Base-by-base conservation (phyloP, 2,329 filamentous ascomycete species). In the Cadophora sp. region DNA sequence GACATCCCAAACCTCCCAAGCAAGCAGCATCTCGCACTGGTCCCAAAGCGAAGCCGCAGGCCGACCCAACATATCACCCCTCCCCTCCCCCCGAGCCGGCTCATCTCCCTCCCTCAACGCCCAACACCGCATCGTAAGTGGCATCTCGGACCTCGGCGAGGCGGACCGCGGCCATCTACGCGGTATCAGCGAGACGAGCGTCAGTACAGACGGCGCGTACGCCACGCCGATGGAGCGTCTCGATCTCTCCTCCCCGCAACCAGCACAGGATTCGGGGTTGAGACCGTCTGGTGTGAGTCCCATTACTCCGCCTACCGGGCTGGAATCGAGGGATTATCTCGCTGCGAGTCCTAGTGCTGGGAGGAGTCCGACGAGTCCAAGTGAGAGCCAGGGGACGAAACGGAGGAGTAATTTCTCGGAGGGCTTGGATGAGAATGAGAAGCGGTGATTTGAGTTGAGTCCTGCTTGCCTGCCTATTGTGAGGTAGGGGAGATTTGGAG, bases 321-420 rank as follows among this genome's bases (percentile, higher is more conserved):
- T 20, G 0, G 69, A 72, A 9, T 62, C 45, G 1, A 33, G 66
- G 4, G 73, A 73, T 66, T 73, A 72, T 66, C 11, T 74, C 8
- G 67, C 48, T 11, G 64, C 51, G 4, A 61, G 55, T 51, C 18
- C 20, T 27, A 61, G 18, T 11, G 22, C n/a, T 22, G 8, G 50
- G 20, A 47, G 43, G 11, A 55, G 18, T 13, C 51, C 27, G 6
- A 8, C 24, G n/a, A 51, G 24, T 24, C 27, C 45, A 18, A 55
- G 27, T 9, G 43, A n/a, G 6, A 65, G 48, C 36, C 39, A 60
- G 41, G 64, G 11, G 11, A 45, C 22, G n/a, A 56, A 66, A 59
- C 67, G 72, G 69, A 76, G 62, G 61, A 76, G 74, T 66, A 71
- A 73, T 63, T 76, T 76, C 59, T 65, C 63, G 33, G 74, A 76